Percentiles rank a stretch among this genome's conserved stretches.
phyloP scores from a whole-genome alignment of 2,329 filamentous ascomycete species.

The Alternaria angustiovoidea region DNA sequence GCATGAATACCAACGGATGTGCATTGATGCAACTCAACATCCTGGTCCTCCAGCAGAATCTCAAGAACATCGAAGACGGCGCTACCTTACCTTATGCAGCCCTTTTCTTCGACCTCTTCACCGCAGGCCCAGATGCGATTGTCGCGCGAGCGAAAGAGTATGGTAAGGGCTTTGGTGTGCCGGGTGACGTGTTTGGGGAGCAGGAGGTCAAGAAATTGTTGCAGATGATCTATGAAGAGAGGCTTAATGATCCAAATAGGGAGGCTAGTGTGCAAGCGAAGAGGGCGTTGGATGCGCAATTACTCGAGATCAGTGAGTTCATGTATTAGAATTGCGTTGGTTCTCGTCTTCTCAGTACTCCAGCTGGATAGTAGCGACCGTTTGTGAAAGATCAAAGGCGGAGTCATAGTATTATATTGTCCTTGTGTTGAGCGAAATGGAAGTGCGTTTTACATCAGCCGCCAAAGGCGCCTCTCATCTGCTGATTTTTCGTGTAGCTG shows the following conservation, averaged over 20 bases:
- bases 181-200: slow-evolving; percentile 44
- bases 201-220: slow-evolving; percentile 53
- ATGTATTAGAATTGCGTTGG: slow-evolving; percentile 59
- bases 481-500: neutral
- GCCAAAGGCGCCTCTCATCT: neutral
- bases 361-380: neutral
- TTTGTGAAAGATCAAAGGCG: neutral
- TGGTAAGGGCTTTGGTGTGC: slow-evolving; percentile 37
- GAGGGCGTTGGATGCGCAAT: slow-evolving; percentile 74
- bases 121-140: slow-evolving; percentile 70
- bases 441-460: neutral
- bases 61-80: slow-evolving; percentile 86
- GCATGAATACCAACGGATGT: slow-evolving; percentile 85
- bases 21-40: slow-evolving; percentile 94
- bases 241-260: slow-evolving; percentile 70
- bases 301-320: slow-evolving; percentile 74
- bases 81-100: slow-evolving; percentile 70
- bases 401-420: neutral
- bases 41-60: slow-evolving; percentile 91
- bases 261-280: slow-evolving; percentile 71
- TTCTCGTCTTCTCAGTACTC: neutral
- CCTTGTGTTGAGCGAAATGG: neutral
- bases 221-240: slow-evolving; percentile 54
- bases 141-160: slow-evolving; percentile 66
- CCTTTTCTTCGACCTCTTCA: slow-evolving; percentile 75